Evolutionary conservation across 2,329 filamentous ascomycete genomes (phyloP).

Genomic region (Penicillium frequentans): DNA sequence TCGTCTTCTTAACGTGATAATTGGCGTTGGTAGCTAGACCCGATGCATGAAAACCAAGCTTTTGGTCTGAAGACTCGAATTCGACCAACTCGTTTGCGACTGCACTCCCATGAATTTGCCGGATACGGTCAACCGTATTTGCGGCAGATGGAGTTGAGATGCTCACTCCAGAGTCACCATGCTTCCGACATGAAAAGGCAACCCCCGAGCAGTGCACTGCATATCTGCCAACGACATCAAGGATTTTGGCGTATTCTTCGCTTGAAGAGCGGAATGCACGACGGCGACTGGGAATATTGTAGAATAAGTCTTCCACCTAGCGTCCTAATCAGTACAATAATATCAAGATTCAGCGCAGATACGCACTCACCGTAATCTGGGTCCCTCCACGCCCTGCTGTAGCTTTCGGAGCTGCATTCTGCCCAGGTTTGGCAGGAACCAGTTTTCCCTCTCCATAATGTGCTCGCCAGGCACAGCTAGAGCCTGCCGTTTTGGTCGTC

Average conservation of each 20-base stretch:
- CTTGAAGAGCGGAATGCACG: conserved; percentile 86
- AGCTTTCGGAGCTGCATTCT: conserved; percentile 80
- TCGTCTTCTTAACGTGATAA: conserved; percentile 87
- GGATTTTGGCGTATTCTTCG: conserved; percentile 97
- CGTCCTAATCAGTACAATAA: conserved; percentile 1
- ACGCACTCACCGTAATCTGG: conserved; percentile 70
- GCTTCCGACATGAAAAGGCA: conserved; percentile 94
- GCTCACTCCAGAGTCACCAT: conserved; percentile 80
- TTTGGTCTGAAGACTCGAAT: conserved; percentile 68
- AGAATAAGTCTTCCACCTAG: conserved; percentile 89
- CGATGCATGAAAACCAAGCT: conserved; percentile 79
- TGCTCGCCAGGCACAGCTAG: conserved; percentile 85
- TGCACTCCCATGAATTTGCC: conserved; percentile 79
- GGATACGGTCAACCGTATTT: conserved; percentile 76
- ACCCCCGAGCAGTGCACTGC: conserved; percentile 90
- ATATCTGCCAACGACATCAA: conserved; percentile 91
- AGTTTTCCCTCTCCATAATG: conserved; percentile 83
- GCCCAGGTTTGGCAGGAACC: conserved; percentile 80
- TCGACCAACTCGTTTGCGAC: conserved; percentile 87
- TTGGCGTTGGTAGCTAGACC: conserved; percentile 91
- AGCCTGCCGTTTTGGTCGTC: conserved; percentile 88
- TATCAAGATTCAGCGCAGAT: too few relatives aligned
- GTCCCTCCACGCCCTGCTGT: conserved; percentile 86
- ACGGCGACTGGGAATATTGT: conserved; percentile 86
- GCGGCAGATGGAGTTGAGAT: conserved; percentile 76